phyloP scores from a whole-genome alignment of 73 alveolate species.

The Paramecium sonneborni region DNA sequence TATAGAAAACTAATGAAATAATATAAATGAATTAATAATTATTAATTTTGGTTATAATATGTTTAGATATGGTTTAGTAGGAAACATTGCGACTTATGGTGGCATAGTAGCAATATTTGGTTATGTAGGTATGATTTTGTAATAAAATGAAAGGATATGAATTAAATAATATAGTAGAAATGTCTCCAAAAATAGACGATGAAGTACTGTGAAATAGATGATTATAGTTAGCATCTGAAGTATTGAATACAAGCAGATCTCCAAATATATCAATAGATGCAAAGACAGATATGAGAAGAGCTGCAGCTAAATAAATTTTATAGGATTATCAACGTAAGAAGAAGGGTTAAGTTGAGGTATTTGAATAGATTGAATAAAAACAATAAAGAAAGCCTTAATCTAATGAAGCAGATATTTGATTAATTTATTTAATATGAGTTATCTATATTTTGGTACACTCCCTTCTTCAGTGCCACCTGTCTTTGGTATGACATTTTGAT shows the following conservation, averaged over 20 bases:
- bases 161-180: background rate
- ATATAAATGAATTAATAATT: slow-evolving; percentile 41
- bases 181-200: background rate
- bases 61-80: slow-evolving; percentile 34
- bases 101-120: slow-evolving; percentile 29
- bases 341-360: background rate
- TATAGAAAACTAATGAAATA: slow-evolving; percentile 65
- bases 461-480: slow-evolving; percentile 71
- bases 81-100: background rate
- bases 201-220: background rate
- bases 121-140: background rate
- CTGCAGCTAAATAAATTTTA: background rate
- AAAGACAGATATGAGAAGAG: slow-evolving; percentile 9
- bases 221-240: slow-evolving; percentile 5
- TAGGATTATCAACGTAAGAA: background rate
- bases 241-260: background rate
- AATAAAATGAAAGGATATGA: background rate
- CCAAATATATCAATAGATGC: slow-evolving; percentile 23
- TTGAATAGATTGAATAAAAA: background rate
- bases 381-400: background rate
- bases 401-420: background rate
- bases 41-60: background rate
- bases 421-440: slow-evolving; percentile 41
- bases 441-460: slow-evolving; percentile 56
- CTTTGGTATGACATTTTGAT: background rate